Conservation (phyloP, 1,139 yeast genomes). For the Protomyces pachydermus region DNA sequence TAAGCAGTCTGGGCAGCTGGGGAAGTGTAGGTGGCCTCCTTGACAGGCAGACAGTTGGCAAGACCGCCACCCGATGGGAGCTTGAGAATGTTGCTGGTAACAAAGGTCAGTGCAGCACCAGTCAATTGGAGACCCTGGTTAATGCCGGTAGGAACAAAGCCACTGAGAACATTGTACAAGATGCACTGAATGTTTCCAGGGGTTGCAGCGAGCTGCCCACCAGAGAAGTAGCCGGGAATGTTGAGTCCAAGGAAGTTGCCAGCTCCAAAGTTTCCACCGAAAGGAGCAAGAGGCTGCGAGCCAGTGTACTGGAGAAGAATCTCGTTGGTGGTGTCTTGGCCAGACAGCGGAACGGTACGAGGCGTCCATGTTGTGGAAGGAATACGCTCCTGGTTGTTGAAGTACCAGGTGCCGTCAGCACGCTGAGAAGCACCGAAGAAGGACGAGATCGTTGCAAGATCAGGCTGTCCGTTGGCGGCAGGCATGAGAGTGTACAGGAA, state of each 20-base stretch:
- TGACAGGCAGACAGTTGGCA: neutral
- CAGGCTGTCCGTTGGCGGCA: conserved; percentile 11
- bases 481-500: conserved; percentile 23
- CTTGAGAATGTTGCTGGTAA: neutral
- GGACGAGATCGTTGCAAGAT: conserved; percentile 6
- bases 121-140: neutral
- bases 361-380: conserved; percentile 13
- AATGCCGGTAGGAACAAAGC: conserved; percentile 7
- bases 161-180: conserved; percentile 5
- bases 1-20: neutral
- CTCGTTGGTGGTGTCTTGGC: neutral
- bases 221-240: neutral
- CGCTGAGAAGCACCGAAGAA: conserved; percentile 24
- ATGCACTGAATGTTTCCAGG: conserved; percentile 1
- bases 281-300: conserved; percentile 3
- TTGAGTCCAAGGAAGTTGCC: conserved; percentile 13
- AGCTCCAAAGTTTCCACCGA: conserved; percentile 20
- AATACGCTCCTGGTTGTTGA: conserved; percentile 16
- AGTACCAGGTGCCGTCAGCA: conserved; percentile 11
- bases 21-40: neutral
- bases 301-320: conserved; percentile 4
- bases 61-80: neutral
- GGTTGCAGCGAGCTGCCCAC: conserved; percentile 2
- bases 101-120: neutral
- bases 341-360: conserved; percentile 4